These are phyloP conservation scores for Penicillium pulvis DNA, from an alignment of 495 filamentous ascomycete genomes.

Conservation along the genomic window DNA sequence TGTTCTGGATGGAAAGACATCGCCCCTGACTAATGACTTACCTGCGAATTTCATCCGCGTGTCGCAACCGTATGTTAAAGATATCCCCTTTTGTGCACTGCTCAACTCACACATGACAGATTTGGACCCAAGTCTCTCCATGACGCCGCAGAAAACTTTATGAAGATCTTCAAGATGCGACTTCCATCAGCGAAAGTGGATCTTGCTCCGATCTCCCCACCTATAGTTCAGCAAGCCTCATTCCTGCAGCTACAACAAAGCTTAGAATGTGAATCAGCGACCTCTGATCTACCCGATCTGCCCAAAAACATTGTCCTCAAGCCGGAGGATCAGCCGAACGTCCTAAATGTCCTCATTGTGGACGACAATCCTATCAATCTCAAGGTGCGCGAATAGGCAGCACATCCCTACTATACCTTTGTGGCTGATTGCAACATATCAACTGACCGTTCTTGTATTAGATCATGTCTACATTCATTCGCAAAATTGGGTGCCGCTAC, in stretches of 20 bases:
- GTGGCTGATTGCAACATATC: background rate
- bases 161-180: conserved; percentile 14
- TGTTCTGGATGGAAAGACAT: conserved; percentile 28
- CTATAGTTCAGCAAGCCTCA: background rate
- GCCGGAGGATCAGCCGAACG: background rate
- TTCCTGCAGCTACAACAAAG: background rate
- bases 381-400: conserved; percentile 27
- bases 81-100: background rate
- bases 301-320: background rate
- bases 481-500: conserved; percentile 51
- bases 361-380: conserved; percentile 56
- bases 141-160: conserved; percentile 25
- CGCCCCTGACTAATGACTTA: conserved; percentile 7
- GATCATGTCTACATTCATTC: conserved; percentile 56
- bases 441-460: conserved; percentile 4
- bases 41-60: conserved; percentile 27
- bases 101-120: conserved; percentile 23
- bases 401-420: background rate
- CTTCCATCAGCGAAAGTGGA: background rate
- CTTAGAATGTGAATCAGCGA: background rate
- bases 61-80: conserved; percentile 35
- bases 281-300: background rate
- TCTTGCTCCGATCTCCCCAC: background rate
- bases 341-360: conserved; percentile 42
- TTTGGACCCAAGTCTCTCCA: conserved; percentile 36